Percentiles rank a stretch among this genome's conserved stretches.
These are phyloP conservation scores for Paramecium pentaurelia DNA, from an alignment of 73 alveolate genomes.

Conservation along the genomic window DNA sequence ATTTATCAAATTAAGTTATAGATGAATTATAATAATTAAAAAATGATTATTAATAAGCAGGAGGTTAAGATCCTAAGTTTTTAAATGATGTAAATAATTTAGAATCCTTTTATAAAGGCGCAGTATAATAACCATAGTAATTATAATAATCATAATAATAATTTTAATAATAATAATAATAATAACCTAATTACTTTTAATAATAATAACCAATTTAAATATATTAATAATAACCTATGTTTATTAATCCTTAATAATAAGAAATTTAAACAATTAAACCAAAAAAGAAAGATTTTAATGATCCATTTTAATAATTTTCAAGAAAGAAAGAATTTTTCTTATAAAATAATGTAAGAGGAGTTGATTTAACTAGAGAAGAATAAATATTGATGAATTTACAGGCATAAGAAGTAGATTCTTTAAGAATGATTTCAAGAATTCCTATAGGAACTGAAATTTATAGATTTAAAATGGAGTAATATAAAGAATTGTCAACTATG, in stretches of 20 bases:
- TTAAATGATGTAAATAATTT: slow-evolving; percentile 26
- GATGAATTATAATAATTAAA: slow-evolving; percentile 44
- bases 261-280: not conserved
- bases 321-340: slow-evolving; percentile 41
- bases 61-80: slow-evolving; percentile 54
- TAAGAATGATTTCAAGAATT: slow-evolving; percentile 71
- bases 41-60: slow-evolving; percentile 52
- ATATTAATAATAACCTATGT: not conserved
- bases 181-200: not conserved
- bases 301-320: slow-evolving; percentile 45
- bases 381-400: slow-evolving; percentile 75
- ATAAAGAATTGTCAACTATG: slow-evolving; percentile 74
- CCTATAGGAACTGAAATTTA: slow-evolving; percentile 78
- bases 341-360: slow-evolving; percentile 53
- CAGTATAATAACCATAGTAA: not conserved
- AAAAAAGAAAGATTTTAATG: slow-evolving; percentile 22
- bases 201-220: not conserved
- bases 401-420: slow-evolving; percentile 76
- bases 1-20: not conserved
- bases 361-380: slow-evolving; percentile 80
- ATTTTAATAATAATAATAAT: not conserved
- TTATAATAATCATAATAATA: not conserved
- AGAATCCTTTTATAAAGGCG: slow-evolving; percentile 44
- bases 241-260: not conserved
- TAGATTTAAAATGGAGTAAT: slow-evolving; percentile 74